These are phyloP conservation scores for Ceratocystis diversiconidia DNA, from an alignment of 2,329 filamentous ascomycete genomes.

Conservation along the genomic window DNA sequence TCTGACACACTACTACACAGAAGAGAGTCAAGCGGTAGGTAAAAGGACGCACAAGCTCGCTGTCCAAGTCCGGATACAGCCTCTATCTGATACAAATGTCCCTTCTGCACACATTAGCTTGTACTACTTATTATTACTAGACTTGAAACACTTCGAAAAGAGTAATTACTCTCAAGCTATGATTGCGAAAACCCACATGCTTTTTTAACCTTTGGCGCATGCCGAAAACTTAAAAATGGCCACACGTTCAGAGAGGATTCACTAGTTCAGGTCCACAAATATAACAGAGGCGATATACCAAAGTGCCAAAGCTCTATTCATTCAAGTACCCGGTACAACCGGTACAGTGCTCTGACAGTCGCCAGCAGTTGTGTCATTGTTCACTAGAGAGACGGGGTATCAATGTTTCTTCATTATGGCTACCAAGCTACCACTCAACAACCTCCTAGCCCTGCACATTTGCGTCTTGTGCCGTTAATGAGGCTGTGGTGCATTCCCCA, in stretches of 20 bases:
- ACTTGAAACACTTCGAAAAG: no score
- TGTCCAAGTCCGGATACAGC: no score
- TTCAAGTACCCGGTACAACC: not conserved
- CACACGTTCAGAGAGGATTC: not conserved
- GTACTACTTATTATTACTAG: no score
- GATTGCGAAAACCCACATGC: not conserved
- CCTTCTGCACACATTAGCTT: no score
- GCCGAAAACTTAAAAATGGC: not conserved
- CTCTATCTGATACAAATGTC: no score
- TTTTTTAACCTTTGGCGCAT: not conserved
- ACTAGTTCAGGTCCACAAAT: not conserved
- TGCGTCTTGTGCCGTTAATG: slow-evolving; percentile 1
- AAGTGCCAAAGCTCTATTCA: no score
- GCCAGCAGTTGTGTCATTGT: not conserved
- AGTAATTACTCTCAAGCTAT: not conserved
- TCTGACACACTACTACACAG: not conserved
- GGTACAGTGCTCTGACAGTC: not conserved
- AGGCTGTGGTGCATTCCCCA: slow-evolving; percentile 40
- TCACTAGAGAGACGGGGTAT: not conserved
- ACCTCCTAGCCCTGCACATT: not conserved
- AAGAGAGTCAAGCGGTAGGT: not conserved
- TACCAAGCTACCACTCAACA: not conserved
- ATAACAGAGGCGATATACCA: not conserved
- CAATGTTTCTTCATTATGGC: not conserved
- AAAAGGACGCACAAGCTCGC: not conserved